Percentiles rank a stretch among this genome's conserved stretches.
These are phyloP conservation scores for Hevea brasiliensis DNA, from an alignment of 345 rosid genomes.

Conservation along the genomic window DNA sequence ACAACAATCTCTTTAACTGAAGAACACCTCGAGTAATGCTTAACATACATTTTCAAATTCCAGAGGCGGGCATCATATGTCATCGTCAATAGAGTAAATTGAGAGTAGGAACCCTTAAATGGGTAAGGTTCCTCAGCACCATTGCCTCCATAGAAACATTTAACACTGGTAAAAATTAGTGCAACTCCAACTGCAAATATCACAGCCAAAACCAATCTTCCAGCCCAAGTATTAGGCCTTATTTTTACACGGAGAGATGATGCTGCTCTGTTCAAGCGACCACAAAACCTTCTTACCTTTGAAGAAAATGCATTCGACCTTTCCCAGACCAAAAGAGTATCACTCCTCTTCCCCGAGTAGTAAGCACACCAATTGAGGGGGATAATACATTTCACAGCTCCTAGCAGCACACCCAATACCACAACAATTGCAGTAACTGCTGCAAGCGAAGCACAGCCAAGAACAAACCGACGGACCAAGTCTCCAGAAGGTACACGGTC, in stretches of 20 bases:
- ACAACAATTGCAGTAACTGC: conserved; percentile 50
- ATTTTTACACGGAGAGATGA: conserved; percentile 55
- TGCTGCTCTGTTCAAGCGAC: conserved; percentile 70
- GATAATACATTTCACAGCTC: conserved; percentile 73
- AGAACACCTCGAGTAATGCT: conserved; percentile 89
- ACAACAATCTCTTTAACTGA: conserved; percentile 90
- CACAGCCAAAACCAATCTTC: conserved; percentile 51
- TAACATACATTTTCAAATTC: conserved; percentile 91
- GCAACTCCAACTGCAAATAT: conserved; percentile 50
- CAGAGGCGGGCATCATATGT: conserved; percentile 96
- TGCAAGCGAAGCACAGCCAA: conserved; percentile 70
- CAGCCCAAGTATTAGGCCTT: conserved; percentile 49
- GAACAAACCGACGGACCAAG: conserved; percentile 43
- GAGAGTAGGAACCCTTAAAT: conserved; percentile 67
- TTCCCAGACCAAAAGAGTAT: conserved; percentile 51
- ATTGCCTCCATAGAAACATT: conserved; percentile 70
- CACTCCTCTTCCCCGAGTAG: conserved; percentile 60
- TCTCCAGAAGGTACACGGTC: conserved; percentile 87
- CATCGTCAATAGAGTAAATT: conserved; percentile 90
- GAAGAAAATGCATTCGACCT: conserved; percentile 50
- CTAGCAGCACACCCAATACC: conserved; percentile 63
- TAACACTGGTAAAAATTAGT: conserved; percentile 54
- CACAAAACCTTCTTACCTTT: conserved; percentile 62
- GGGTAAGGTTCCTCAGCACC: conserved; percentile 74
- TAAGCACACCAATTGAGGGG: conserved; percentile 82